phyloP scores from a whole-genome alignment of 2,329 filamentous ascomycete genomes.

The Penicillium sclerotiorum region DNA sequence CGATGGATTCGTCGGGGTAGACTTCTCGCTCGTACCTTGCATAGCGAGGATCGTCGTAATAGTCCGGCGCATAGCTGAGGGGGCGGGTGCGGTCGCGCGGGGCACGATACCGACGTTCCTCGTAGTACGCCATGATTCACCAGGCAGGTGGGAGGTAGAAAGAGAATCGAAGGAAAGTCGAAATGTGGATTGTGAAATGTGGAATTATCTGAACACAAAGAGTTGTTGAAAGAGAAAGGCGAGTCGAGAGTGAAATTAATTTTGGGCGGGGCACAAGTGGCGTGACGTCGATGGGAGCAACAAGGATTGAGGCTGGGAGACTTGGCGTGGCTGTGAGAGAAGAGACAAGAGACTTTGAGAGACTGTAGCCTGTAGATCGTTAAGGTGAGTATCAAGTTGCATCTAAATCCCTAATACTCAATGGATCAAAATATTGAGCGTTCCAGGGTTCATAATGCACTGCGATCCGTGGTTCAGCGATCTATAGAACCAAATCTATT shows the following conservation, averaged over 20 bases:
- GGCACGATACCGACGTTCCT: constrained; percentile 33
- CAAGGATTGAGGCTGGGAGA: constrained; percentile 15
- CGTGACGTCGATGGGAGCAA: constrained; percentile 26
- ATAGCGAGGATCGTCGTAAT: constrained; percentile 26
- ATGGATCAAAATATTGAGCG: too few species aligned
- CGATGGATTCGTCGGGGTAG: constrained; percentile 63
- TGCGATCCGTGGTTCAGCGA: too few species aligned
- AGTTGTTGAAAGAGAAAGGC: constrained; percentile 11
- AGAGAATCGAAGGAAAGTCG: constrained; percentile 2
- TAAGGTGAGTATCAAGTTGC: too few species aligned
- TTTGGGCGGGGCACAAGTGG: constrained; percentile 23
- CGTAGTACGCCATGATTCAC: constrained; percentile 41
- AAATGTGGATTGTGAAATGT: constrained; percentile 10
- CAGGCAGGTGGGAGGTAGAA: constrained; percentile 1
- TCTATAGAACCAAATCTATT: too few species aligned
- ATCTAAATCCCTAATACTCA: too few species aligned
- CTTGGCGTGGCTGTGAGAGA: constrained; percentile 17
- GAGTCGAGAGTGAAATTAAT: constrained; percentile 11
- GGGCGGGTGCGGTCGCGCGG: constrained; percentile 36
- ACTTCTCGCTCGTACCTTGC: constrained; percentile 21
- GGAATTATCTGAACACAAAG: constrained; percentile 20
- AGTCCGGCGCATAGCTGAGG: constrained; percentile 32
- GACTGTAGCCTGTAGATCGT: neutral
- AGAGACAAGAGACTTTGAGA: constrained; percentile 3
- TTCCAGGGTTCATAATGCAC: too few species aligned